Percentiles rank a stretch among this genome's conserved stretches.
phyloP scores from a whole-genome alignment of 73 alveolate genomes.

The Symbiodinium natans region DNA sequence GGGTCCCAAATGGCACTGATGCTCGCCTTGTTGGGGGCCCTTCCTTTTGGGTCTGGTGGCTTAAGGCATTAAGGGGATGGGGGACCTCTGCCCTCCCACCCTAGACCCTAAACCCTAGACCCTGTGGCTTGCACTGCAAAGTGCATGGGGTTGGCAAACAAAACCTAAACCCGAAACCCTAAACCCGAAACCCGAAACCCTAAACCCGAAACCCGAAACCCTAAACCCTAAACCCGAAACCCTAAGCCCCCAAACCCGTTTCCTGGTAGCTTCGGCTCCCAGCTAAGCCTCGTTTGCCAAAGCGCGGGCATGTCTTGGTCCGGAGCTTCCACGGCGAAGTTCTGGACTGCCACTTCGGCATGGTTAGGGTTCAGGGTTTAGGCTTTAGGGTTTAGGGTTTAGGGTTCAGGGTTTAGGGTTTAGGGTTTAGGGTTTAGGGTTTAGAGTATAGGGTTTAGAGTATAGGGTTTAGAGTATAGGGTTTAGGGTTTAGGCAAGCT shows the following conservation, averaged over 20 bases:
- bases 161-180: neutral
- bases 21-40: no score
- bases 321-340: neutral
- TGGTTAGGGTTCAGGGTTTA: neutral
- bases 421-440: neutral
- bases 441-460: no score
- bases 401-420: neutral
- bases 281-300: neutral
- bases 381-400: neutral
- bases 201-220: neutral
- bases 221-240: neutral
- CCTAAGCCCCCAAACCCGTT: no score
- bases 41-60: no score
- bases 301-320: neutral
- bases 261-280: conserved; percentile 1
- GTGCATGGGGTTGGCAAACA: no score
- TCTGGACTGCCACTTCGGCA: neutral
- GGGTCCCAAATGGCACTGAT: no score
- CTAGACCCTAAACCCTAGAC: no score
- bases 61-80: no score
- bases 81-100: no score
- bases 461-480: no score
- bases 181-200: neutral
- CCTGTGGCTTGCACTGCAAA: no score
- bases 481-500: no score